Evolutionary conservation across 495 filamentous ascomycete species (phyloP).

Genomic region (Penicillium crystallinum): DNA sequence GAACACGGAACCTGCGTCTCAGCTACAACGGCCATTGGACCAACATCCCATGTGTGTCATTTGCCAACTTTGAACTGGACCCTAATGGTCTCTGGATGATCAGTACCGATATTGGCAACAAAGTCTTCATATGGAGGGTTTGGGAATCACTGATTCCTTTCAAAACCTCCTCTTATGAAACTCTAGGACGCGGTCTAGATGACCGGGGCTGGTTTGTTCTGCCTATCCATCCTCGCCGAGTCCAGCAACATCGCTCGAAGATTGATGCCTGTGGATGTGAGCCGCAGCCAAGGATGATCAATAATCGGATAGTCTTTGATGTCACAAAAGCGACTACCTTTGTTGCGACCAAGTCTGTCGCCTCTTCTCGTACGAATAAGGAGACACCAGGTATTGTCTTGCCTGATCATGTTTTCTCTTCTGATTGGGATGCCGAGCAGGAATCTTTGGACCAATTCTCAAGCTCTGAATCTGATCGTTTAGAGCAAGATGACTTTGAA

Average conservation of each 20-base stretch:
- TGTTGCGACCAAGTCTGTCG: constrained; percentile 23
- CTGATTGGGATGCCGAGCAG: constrained; percentile 20
- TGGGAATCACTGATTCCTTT: constrained; percentile 41
- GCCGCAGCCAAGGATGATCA: constrained; percentile 18
- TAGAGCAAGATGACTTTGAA: background rate
- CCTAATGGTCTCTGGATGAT: constrained; percentile 62
- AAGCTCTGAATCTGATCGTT: background rate
- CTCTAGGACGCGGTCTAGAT: constrained; percentile 9
- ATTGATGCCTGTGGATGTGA: constrained; percentile 45
- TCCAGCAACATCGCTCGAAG: constrained; percentile 27
- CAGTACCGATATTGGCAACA: constrained; percentile 68
- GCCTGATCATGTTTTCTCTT: constrained; percentile 28
- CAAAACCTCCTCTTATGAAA: constrained; percentile 26
- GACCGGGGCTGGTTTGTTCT: constrained; percentile 46
- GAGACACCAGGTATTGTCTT: background rate
- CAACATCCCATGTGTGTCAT: constrained; percentile 78
- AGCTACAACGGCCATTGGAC: constrained; percentile 42
- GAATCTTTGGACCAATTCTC: background rate
- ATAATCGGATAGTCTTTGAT: constrained; percentile 24
- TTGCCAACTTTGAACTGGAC: constrained; percentile 60
- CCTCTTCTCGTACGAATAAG: background rate
- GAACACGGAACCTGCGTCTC: constrained; percentile 35
- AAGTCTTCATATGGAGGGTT: constrained; percentile 61
- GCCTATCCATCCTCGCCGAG: constrained; percentile 46
- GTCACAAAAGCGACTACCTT: constrained; percentile 21